phyloP scores from a whole-genome alignment of 108 stramenopile species.

The Pinguiococcus pyrenoidosus region DNA sequence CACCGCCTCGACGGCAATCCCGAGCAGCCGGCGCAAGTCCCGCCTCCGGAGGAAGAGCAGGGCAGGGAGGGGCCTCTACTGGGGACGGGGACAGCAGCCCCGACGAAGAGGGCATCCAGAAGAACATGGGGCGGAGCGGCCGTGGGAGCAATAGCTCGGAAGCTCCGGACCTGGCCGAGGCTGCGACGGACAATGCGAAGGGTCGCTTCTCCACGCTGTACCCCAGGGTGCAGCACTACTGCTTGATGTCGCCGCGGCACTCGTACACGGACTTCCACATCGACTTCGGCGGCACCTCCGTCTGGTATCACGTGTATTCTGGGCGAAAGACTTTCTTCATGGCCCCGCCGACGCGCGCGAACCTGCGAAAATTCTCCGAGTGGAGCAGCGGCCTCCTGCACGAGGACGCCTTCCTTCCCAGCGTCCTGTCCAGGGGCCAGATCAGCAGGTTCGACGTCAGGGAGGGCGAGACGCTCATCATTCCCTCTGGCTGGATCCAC shows the following conservation, averaged over 20 bases:
- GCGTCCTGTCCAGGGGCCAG: constrained; percentile 12
- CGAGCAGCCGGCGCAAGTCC: too few relatives aligned
- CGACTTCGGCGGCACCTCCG: constrained; percentile 83
- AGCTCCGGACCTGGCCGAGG: neutral
- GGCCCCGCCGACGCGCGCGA: constrained; percentile 4
- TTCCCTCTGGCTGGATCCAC: constrained; percentile 85
- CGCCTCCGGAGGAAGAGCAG: too few relatives aligned
- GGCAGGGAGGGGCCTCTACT: neutral
- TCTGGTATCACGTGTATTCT: constrained; percentile 75
- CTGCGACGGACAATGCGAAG: neutral
- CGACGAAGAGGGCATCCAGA: constrained; percentile 31
- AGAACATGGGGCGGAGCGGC: neutral
- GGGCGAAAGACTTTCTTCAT: constrained; percentile 69
- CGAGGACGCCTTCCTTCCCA: constrained; percentile 38
- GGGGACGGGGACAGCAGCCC: constrained; percentile 4
- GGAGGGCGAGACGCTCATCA: constrained; percentile 58
- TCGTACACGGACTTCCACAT: constrained; percentile 84
- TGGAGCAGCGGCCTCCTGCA: constrained; percentile 59
- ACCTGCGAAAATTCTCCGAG: constrained; percentile 35
- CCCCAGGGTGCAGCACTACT: constrained; percentile 55
- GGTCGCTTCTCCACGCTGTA: neutral
- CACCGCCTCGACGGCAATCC: too few relatives aligned
- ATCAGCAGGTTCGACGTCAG: constrained; percentile 40
- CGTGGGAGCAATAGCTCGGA: neutral
- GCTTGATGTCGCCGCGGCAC: constrained; percentile 61